Base-by-base conservation (phyloP, 2,329 filamentous ascomycete genomes). In the Ceratocystis eucalypticola region DNA sequence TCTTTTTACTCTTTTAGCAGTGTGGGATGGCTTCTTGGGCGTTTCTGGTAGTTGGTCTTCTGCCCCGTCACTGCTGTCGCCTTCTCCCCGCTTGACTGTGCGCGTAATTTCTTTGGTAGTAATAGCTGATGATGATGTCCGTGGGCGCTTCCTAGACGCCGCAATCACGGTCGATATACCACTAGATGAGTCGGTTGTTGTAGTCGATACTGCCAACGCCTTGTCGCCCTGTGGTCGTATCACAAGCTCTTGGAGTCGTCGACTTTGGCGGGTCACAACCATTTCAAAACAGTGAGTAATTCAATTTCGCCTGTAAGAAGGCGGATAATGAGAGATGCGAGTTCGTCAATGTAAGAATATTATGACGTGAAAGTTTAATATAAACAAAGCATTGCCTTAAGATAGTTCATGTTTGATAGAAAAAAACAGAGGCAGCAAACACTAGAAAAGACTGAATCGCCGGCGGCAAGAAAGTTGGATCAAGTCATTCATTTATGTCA, bases 221-320 rank as follows among this genome's bases (percentile, higher is more conserved):
- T 7, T 46, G 37, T 20, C 8, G 5, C 30, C 15, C 62, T 55
- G 59, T 30, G 65, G 25, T 28, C 59, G 12, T 20, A 63, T 57
- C 48, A 50, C 41, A 30, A 63, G 46, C 46, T 45, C 48, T 3
- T 44, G 61, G 15, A 28, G 46, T 41, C 59, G 59, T 33, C 41
- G 65, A 25, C 65, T 66, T 6, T 50, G 48, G 28, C 59, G 46
- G 15, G 45, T 28, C 15, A 30, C 61, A 12, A 62, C 46, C 65
- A 63, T 66, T 57, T 63, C 22, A 63, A 28, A 50, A 33, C 12
- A 41, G 37, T 4, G 37, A 41, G 3, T 41, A 15, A 10, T 1
- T 1, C 3, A 4, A 4, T 41, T 41, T 12, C 12, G 37, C 12
- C 4, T 41, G 37, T 15, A 41, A 8, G 12, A 12, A 12, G 3